Conservation (phyloP, 345 rosid genomes). For the Arabidopsis thaliana region TAIR10.1 NC_003074.8:9133001-9133500, state of each 20-base stretch:
- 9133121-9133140: conserved; percentile 52
- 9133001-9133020: conserved; percentile 79
- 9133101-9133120: conserved; percentile 51
- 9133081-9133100: conserved; percentile 56
- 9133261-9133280: conserved; percentile 68
- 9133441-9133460: conserved; percentile 86
- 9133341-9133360: conserved; percentile 76
- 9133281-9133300: conserved; percentile 63
- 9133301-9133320: conserved; percentile 59
- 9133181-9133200: conserved; percentile 57
- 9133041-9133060: conserved; percentile 79
- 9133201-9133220: conserved; percentile 55
- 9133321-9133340: conserved; percentile 48
- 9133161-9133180: conserved; percentile 43
- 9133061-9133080: conserved; percentile 56
- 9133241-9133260: conserved; percentile 69
- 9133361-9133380: neutral
- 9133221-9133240: conserved; percentile 49
- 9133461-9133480: conserved; percentile 93
- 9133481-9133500: conserved; percentile 85
- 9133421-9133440: conserved; percentile 60
- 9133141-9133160: conserved; percentile 44
- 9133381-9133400: neutral
- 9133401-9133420: neutral
- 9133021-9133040: conserved; percentile 56